Percentiles rank a stretch among this genome's conserved stretches.
Evolutionary conservation across 202 grass and related monocot species (phyloP).

Genomic region (Setaria viridis): DNA sequence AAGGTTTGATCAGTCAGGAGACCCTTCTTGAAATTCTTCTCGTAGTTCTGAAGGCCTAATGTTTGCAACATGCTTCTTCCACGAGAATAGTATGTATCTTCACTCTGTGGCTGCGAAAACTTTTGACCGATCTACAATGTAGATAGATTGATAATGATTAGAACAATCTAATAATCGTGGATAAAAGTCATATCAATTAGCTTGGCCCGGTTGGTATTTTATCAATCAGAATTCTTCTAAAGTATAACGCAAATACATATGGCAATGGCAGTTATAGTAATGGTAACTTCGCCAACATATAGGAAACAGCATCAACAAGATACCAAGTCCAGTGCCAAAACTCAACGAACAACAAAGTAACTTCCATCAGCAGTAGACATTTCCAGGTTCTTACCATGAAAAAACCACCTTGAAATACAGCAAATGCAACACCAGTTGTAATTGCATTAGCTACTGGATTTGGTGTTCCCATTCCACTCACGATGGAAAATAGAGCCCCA

Average conservation of each 20-base stretch:
- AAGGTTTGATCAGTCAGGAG: slow-evolving; percentile 92
- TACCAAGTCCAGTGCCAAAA: not conserved
- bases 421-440: slow-evolving; percentile 88
- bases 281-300: slow-evolving; percentile 3
- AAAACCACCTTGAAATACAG: slow-evolving; percentile 92
- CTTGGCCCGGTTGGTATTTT: not conserved
- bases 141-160: slow-evolving; percentile 15
- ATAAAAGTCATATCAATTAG: not conserved
- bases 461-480: slow-evolving; percentile 88
- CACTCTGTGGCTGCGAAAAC: slow-evolving; percentile 64
- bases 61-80: slow-evolving; percentile 73
- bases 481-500: slow-evolving; percentile 92
- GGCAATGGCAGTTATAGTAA: not conserved
- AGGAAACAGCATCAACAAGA: not conserved
- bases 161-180: not conserved
- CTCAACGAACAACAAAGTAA: not conserved
- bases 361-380: slow-evolving; percentile 15
- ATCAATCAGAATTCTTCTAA: slow-evolving; percentile 25
- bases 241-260: slow-evolving; percentile 13
- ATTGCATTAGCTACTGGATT: slow-evolving; percentile 85
- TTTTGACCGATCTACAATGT: slow-evolving; percentile 85
- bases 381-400: slow-evolving; percentile 78
- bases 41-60: slow-evolving; percentile 91
- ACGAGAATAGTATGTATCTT: slow-evolving; percentile 74
- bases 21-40: slow-evolving; percentile 97